Conservation (phyloP, 129 eudicot genomes). For the Rutidosis leptorrhynchoides region DNA sequence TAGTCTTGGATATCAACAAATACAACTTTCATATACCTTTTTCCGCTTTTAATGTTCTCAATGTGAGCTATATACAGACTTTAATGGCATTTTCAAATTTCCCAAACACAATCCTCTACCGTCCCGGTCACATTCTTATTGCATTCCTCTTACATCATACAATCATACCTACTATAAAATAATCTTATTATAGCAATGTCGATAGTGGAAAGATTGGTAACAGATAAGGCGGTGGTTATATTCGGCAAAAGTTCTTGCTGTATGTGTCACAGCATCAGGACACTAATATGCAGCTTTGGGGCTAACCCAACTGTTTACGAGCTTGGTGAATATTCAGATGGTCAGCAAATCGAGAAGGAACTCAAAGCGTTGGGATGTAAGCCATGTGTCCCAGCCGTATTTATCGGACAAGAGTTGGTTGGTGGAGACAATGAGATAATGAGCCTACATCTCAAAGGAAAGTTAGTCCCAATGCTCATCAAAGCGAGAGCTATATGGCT, state of each 20-base stretch:
- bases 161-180: background rate
- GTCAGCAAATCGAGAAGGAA: constrained; percentile 47
- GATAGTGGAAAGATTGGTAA: constrained; percentile 32
- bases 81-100: background rate
- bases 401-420: constrained; percentile 48
- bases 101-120: constrained; percentile 19
- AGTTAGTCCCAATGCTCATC: constrained; percentile 58
- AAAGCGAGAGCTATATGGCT: constrained; percentile 54
- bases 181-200: constrained; percentile 23
- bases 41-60: constrained; percentile 25
- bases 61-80: constrained; percentile 23
- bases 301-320: constrained; percentile 56
- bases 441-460: constrained; percentile 60
- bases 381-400: constrained; percentile 65
- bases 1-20: constrained; percentile 18
- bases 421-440: constrained; percentile 73
- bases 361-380: constrained; percentile 37
- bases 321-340: constrained; percentile 56
- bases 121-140: background rate
- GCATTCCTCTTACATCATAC: background rate
- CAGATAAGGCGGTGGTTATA: constrained; percentile 52
- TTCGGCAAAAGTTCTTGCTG: constrained; percentile 60
- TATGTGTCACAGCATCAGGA: constrained; percentile 51
- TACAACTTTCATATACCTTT: constrained; percentile 22
- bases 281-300: constrained; percentile 54